A percentile compares a stretch with the other conserved stretches of the same genome.
Conservation (phyloP, 2,329 filamentous ascomycete genomes). For the Fusarium decemcellulare region DNA sequence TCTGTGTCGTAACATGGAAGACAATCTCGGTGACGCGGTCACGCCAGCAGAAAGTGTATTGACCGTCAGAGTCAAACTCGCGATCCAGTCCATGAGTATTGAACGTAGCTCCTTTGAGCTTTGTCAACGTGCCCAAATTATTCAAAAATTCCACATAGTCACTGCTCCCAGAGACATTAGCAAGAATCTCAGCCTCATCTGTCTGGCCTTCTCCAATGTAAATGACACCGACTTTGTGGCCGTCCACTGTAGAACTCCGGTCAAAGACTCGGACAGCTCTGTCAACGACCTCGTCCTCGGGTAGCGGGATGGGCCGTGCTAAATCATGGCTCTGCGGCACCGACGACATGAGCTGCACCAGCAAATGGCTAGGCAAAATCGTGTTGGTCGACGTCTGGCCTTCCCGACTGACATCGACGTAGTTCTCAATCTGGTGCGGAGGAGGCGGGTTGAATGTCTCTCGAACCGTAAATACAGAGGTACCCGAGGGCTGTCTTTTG, state of each 20-base stretch:
- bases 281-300: slow-evolving; percentile 76
- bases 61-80: slow-evolving; percentile 82
- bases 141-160: slow-evolving; percentile 91
- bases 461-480: slow-evolving; percentile 70
- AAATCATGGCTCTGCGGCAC: slow-evolving; percentile 71
- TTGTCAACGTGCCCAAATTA: slow-evolving; percentile 85
- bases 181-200: slow-evolving; percentile 85
- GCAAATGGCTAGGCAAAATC: slow-evolving; percentile 80
- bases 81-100: slow-evolving; percentile 94
- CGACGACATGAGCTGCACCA: slow-evolving; percentile 78
- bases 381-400: slow-evolving; percentile 69
- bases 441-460: slow-evolving; percentile 72
- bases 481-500: slow-evolving; percentile 79
- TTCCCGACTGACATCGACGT: slow-evolving; percentile 64
- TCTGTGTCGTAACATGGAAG: slow-evolving; percentile 96
- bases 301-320: slow-evolving; percentile 81
- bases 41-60: slow-evolving; percentile 93
- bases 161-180: slow-evolving; percentile 87
- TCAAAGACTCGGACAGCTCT: slow-evolving; percentile 88
- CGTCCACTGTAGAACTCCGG: slow-evolving; percentile 89
- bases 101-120: slow-evolving; percentile 85
- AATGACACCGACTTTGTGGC: slow-evolving; percentile 94
- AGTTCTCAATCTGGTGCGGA: slow-evolving; percentile 67
- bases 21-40: slow-evolving; percentile 96
- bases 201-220: slow-evolving; percentile 93